A percentile compares a stretch with the other conserved stretches of the same genome.
These are phyloP conservation scores for Thalassia testudinum DNA, from an alignment of 116 monocot genomes.

Conservation along the genomic window DNA sequence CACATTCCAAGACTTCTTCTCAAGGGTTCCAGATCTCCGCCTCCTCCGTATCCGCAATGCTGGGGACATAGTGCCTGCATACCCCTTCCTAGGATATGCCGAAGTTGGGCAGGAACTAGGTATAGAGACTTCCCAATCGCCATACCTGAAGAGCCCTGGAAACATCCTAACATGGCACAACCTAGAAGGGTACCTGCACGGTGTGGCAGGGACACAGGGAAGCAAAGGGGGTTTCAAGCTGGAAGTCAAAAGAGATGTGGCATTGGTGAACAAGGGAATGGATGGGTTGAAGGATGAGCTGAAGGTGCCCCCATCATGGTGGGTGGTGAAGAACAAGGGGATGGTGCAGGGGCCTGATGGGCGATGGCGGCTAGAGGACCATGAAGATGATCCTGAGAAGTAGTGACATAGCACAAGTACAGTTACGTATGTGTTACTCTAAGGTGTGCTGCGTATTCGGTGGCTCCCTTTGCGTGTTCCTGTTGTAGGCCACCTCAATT, in stretches of 20 bases:
- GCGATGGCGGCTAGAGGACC: constrained; percentile 48
- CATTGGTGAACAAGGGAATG: constrained; percentile 55
- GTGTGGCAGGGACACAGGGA: constrained; percentile 57
- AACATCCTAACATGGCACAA: constrained; percentile 39
- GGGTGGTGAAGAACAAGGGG: constrained; percentile 69
- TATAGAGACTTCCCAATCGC: constrained; percentile 12
- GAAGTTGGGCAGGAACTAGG: constrained; percentile 13
- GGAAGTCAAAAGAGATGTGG: constrained; percentile 50
- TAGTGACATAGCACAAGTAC: not conserved
- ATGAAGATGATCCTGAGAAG: constrained; percentile 21
- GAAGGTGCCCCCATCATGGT: constrained; percentile 55
- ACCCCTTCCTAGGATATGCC: constrained; percentile 38
- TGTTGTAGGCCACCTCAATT: too few species aligned
- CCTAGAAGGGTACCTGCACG: constrained; percentile 69
- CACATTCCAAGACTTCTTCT: constrained; percentile 36
- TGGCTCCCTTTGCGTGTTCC: too few species aligned
- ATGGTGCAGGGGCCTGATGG: constrained; percentile 63
- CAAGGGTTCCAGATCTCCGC: constrained; percentile 11
- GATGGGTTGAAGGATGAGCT: constrained; percentile 50
- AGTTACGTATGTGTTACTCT: too few species aligned
- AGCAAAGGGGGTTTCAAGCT: constrained; percentile 43
- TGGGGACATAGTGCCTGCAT: constrained; percentile 54
- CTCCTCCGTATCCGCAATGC: constrained; percentile 53
- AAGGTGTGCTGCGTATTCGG: too few species aligned
- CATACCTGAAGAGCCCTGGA: constrained; percentile 52